phyloP scores from a whole-genome alignment of 1,139 yeast genomes.

The Yamadazyma dushanensis region DNA sequence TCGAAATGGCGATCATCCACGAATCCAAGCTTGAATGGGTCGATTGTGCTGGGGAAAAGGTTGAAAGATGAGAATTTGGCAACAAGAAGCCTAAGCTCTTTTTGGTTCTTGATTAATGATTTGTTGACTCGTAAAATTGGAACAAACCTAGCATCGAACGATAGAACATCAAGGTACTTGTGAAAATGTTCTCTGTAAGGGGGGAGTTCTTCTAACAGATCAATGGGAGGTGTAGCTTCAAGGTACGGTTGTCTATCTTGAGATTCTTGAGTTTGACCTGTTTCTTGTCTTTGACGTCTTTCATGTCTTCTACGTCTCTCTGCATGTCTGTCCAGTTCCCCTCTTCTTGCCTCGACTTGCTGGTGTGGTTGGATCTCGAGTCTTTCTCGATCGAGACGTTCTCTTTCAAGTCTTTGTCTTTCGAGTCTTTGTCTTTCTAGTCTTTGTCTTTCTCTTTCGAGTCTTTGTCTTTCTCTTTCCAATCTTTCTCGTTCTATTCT shows the following conservation, averaged over 20 bases:
- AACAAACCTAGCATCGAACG: constrained; percentile 42
- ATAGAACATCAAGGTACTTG: constrained; percentile 34
- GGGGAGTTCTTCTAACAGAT: constrained; percentile 28
- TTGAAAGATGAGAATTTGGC: constrained; percentile 27
- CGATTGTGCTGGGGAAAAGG: constrained; percentile 32
- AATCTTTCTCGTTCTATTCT: constrained; percentile 5
- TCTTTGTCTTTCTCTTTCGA: constrained; percentile 8
- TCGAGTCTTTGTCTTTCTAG: constrained; percentile 4
- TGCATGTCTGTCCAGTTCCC: too few relatives aligned
- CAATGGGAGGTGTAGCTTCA: background rate
- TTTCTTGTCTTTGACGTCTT: background rate
- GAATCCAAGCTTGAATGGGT: constrained; percentile 39
- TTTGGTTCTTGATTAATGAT: constrained; percentile 27
- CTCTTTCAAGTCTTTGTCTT: constrained; percentile 3
- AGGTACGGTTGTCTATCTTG: too few relatives aligned
- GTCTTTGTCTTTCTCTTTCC: constrained; percentile 5
- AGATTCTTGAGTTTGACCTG: constrained; percentile 7
- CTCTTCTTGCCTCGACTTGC: too few relatives aligned
- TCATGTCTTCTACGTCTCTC: background rate
- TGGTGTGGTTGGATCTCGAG: constrained; percentile 4
- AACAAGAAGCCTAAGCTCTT: constrained; percentile 27
- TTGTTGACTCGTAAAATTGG: constrained; percentile 42
- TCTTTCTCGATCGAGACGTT: constrained; percentile 1
- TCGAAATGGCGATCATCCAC: constrained; percentile 40
- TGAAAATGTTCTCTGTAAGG: constrained; percentile 41